A percentile compares a stretch with the other conserved stretches of the same genome.
Conservation (phyloP, 2,329 filamentous ascomycete genomes). For the Didymella glomerata region DNA sequence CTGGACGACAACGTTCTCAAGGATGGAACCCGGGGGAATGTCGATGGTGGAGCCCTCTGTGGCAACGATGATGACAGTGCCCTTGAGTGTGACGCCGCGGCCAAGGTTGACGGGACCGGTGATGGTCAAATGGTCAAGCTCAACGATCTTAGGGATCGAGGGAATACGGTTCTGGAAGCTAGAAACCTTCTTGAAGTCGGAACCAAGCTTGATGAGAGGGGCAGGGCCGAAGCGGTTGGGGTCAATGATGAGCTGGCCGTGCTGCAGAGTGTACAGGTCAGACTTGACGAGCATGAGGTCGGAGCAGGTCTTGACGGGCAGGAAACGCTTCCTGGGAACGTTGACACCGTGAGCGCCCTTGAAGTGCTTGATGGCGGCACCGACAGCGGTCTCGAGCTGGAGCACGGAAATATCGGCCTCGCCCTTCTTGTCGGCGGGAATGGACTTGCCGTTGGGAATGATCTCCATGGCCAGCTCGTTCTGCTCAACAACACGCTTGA, state of each 20-base stretch:
- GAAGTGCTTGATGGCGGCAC: constrained; percentile 98
- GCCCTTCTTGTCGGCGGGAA: constrained; percentile 99
- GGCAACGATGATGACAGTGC: constrained; percentile 98
- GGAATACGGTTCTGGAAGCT: constrained; percentile 90
- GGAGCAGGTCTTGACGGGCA: constrained; percentile 99
- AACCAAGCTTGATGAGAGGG: constrained; percentile 97
- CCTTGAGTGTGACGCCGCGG: constrained; percentile 94
- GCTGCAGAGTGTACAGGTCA: constrained; percentile 97
- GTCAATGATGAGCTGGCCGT: constrained; percentile 97
- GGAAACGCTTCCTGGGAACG: constrained; percentile 94
- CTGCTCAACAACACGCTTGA: constrained; percentile 98
- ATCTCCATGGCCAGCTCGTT: constrained; percentile 99
- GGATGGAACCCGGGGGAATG: constrained; percentile 92
- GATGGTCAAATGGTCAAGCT: constrained; percentile 94
- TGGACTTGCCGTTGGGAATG: constrained; percentile 98
- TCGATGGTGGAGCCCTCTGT: constrained; percentile 98
- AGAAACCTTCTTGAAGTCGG: constrained; percentile 99
- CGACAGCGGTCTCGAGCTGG: constrained; percentile 98
- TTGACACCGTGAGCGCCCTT: constrained; percentile 99
- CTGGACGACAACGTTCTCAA: constrained; percentile 99
- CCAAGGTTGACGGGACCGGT: constrained; percentile 97
- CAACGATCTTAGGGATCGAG: constrained; percentile 88
- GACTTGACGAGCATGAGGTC: constrained; percentile 99
- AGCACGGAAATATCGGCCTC: constrained; percentile 97
- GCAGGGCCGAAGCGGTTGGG: constrained; percentile 95